These are phyloP conservation scores for Boechera stricta DNA, from an alignment of 345 rosid species.

Conservation along the genomic window DNA sequence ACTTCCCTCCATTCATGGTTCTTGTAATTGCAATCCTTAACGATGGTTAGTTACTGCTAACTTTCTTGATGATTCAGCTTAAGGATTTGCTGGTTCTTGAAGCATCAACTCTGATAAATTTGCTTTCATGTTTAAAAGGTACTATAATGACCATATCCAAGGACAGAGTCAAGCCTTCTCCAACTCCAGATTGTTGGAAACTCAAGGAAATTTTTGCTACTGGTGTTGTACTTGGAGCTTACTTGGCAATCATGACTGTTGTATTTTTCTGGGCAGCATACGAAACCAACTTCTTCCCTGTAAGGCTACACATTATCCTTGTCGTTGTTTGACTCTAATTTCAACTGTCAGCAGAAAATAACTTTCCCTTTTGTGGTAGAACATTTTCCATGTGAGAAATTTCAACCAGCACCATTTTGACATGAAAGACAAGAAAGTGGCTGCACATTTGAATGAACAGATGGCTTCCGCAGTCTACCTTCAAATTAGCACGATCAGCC, in stretches of 20 bases:
- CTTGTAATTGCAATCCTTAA: conserved; percentile 69
- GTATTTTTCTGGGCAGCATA: conserved; percentile 62
- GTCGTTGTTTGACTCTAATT: not conserved
- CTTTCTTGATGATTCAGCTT: not conserved
- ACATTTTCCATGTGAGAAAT: conserved; percentile 49
- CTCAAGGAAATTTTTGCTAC: conserved; percentile 67
- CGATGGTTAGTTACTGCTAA: conserved; percentile 54
- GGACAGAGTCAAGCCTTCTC: conserved; percentile 68
- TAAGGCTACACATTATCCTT: conserved; percentile 35
- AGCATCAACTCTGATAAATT: not conserved
- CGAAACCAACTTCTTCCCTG: conserved; percentile 60
- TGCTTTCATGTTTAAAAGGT: conserved; percentile 41
- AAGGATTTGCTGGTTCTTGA: not conserved
- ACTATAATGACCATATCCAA: conserved; percentile 72
- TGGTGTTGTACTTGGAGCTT: conserved; percentile 61
- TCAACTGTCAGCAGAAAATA: conserved; percentile 11
- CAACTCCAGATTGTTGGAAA: conserved; percentile 65
- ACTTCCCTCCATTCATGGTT: conserved; percentile 78
- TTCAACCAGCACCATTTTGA: conserved; percentile 50
- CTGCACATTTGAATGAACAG: conserved; percentile 43
- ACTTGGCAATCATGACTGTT: conserved; percentile 64
- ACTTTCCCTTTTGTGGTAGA: conserved; percentile 33
- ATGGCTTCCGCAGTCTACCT: conserved; percentile 63
- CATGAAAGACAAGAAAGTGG: conserved; percentile 40
- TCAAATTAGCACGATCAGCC: conserved; percentile 76